Base-by-base conservation (phyloP, 164 flowering plant genomes). In the Buxus sempervirens region DNA sequence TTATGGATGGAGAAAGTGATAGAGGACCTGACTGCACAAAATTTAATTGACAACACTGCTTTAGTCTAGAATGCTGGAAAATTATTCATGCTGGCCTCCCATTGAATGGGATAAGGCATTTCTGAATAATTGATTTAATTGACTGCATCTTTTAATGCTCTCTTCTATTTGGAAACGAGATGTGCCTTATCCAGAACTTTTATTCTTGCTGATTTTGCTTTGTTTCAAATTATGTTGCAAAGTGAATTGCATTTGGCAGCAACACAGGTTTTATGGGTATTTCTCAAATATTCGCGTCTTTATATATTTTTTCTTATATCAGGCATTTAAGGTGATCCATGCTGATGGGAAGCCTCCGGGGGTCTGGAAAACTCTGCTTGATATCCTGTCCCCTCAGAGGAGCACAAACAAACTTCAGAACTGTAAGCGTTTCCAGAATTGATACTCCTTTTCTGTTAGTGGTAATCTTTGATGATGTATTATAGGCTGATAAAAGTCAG, bases 251-350 rank as follows among this genome's bases (percentile, higher is more conserved):
- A 20, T 28, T 20, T 27, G 42, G 41, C 27, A 57, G 23, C 23
- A 49, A 19, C 25, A 5, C 3, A 28, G 20, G 6, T 65, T 22
- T 26, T 54, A 21, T 3, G 32, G 41, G 1, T 28, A 10, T n/a
- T 42, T 10, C 20, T 26, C 51, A 32, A 38, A 25, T 10, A 49
- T 20, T 21, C 49, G 21, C 45, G 20, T 62, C 0, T 22, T 36
- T 62, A 15, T 45, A 32, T 45, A n/a, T n/a, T n/a, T n/a, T 45
- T 55, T 41, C 19, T 26, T 14, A 69, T 24, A 25, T 67, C 70
- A 95, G 97, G 98, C 99, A 57, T 96, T 88, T 68, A 95, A 90
- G 74, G 89, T 71, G 67, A 69, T 79, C 25, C 78, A 83, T 64
- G 66, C 19, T 63, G 85, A 86, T 57, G 74, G 63, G 67, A 93